Evolutionary conservation across 1,139 yeast species (phyloP), one percentile per base, ranked within the genome.

Genomic region (Zygoascus sp.): DNA sequence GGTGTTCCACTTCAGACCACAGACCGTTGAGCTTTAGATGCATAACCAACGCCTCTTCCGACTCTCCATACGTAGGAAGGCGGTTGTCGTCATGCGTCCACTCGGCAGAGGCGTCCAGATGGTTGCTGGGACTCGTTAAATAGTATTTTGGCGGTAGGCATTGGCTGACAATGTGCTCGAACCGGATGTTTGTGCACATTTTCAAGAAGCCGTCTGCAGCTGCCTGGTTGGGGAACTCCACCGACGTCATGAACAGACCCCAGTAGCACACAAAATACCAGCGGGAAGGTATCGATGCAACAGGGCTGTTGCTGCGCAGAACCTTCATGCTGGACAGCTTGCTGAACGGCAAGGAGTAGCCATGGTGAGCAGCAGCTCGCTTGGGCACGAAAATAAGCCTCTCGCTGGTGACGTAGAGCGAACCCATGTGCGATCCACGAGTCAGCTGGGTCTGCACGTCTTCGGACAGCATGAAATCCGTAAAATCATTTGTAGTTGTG

Each of bases 121-220:
- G 20, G n/a, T 40, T 35, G 28, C 13, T 22, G n/a, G 30, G 30
- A 5, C 28, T 20, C 5, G 41, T 42, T 7, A 47, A 39, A 22
- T 46, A 48, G 49, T 61, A 61, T 6, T 55, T 53, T 1, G 66
- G 67, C 4, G 67, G 64, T 27, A 63, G 54, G 34, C 57, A 54
- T 19, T 54, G 55, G 30, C 62, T 56, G 30, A 63, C 62, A 53
- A 54, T 57, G 43, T 61, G 64, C 50, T 62, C 66, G 40, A 63
- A 62, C 20, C 63, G 59, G 38, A 63, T 53, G 44, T 63, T 63
- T 23, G 63, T 53, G 37, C 63, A 55, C 32, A 63, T 53, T 41
- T 59, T 57, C 27, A 59, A 50, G 40, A 62, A 63, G 15, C 62
- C 55, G 17, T 55, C 52, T 19, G 64, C 57, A 5, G 63, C 53